Conservation (phyloP, 2,329 filamentous ascomycete species). For the Fusarium haematococcum region DNA sequence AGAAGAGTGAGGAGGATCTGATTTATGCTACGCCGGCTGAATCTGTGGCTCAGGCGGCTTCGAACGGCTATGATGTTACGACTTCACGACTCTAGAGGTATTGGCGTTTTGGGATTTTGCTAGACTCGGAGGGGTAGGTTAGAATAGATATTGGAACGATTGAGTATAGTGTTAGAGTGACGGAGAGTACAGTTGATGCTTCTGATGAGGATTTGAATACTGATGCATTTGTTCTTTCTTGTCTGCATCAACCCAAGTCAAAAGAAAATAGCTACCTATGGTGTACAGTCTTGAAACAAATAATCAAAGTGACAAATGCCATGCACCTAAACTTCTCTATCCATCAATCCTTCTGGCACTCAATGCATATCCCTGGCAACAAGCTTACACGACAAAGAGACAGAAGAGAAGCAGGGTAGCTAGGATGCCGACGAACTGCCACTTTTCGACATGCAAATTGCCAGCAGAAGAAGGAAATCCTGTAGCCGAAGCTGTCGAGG, state of each 20-base stretch:
- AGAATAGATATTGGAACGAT: neutral
- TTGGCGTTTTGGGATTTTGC: neutral
- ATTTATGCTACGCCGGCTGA: constrained; percentile 29
- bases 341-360: neutral
- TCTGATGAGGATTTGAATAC: neutral
- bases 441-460: neutral
- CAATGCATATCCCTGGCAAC: neutral
- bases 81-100: neutral
- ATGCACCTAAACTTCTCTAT: neutral
- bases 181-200: neutral
- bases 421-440: neutral
- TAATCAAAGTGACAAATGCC: neutral
- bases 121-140: neutral
- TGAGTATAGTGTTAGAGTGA: neutral
- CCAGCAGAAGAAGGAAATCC: neutral
- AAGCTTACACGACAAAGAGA: neutral
- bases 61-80: neutral
- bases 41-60: neutral
- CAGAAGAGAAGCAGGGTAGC: neutral
- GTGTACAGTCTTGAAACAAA: neutral
- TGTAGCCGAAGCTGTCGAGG: neutral
- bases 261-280: neutral
- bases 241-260: neutral
- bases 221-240: neutral
- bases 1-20: constrained; percentile 32